Evolutionary conservation across 2,329 filamentous ascomycete species (phyloP), one percentile per base, ranked within the genome.

Genomic region (Diaporthe longicolla): DNA sequence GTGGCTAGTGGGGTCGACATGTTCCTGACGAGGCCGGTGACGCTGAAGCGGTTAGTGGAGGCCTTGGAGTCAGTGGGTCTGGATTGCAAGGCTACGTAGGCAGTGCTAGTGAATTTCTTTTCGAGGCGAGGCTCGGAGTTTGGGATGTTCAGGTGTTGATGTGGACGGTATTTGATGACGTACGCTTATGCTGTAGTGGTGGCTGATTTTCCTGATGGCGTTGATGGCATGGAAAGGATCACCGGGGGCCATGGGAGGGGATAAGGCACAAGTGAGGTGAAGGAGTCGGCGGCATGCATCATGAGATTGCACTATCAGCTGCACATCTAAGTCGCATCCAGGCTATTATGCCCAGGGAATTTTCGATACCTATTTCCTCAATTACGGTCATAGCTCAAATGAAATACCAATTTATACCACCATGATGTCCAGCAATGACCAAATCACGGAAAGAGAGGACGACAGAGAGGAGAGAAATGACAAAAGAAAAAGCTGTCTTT

Each of bases 1-100:
- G 85, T 87, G 68, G 85, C 84, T 1, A 87, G 84, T 65, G 89
- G 89, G 0, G 83, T 90, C 9, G 87, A 90, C 74, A 72, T 89
- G 10, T 90, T 89, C 70, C 76, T 90, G 24, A 89, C 88, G 45
- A 89, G 90, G 77, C 88, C 88, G 0, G 87, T 90, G 0, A 80
- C 82, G 8, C 74, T 87, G 26, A 85, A 84, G 35, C 82, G 58
- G 32, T 37, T 72, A 50, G 71, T 63, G 11, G 73, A 75, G 40
- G 74, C 74, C 15, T 61, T 75, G 7, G 52, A 74, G 17, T 24
- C 68, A 13, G 54, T 71, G 37, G 74, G 74, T 3, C 10, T 75
- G 35, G 43, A 54, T 1, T 74, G 69, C 5, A 68, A 68, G 48
- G 32, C n/a, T 21, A 29, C 17, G 32, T 68, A 68, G 32, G 6